Evolutionary conservation across 805 yeast genomes (phyloP).

Genomic region (Pachysolen tannophilus): DNA sequence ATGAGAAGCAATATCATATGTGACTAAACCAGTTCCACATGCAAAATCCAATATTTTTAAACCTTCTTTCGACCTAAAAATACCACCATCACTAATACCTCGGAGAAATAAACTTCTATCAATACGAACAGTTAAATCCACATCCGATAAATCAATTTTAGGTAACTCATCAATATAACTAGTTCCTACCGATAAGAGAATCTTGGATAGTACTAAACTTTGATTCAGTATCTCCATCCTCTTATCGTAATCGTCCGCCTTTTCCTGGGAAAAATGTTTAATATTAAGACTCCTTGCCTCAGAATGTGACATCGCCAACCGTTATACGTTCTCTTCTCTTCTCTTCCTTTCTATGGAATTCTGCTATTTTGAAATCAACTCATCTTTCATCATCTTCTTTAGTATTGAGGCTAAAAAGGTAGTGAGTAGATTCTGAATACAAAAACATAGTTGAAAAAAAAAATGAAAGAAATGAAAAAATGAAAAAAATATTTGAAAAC

Average conservation of each 20-base stretch:
- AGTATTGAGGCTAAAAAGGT: too few relatives aligned
- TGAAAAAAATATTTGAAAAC: too few relatives aligned
- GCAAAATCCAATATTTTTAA: constrained; percentile 30
- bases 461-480: too few relatives aligned
- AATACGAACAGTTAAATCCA: too few relatives aligned
- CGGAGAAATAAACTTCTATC: too few relatives aligned
- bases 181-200: neutral
- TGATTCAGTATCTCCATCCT: neutral
- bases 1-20: constrained; percentile 24
- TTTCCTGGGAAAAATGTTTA: neutral
- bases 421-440: too few relatives aligned
- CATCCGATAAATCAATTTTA: neutral
- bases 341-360: too few relatives aligned
- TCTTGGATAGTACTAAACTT: neutral
- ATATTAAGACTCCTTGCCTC: neutral
- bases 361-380: too few relatives aligned
- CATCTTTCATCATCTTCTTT: too few relatives aligned
- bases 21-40: constrained; percentile 33
- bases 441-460: too few relatives aligned
- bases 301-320: neutral
- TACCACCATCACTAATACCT: too few relatives aligned
- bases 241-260: neutral
- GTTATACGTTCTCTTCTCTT: too few relatives aligned
- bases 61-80: constrained; percentile 8
- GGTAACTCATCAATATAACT: neutral